phyloP scores from a whole-genome alignment of 805 yeast species.

The Starmerella cellae region DNA sequence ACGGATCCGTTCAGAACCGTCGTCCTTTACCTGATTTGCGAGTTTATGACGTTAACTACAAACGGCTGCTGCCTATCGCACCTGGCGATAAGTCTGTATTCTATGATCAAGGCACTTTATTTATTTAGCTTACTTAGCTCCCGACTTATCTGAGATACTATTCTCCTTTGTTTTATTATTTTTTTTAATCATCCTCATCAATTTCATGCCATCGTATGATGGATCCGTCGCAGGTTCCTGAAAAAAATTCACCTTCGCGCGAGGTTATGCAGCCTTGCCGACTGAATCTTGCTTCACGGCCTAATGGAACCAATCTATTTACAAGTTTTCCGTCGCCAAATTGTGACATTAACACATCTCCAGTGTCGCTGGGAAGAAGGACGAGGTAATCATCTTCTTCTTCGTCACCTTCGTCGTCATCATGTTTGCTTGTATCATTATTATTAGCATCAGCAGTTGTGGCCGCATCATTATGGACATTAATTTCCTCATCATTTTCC shows the following conservation, averaged over 20 bases:
- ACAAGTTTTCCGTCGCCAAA: conserved; percentile 51
- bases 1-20: conserved; percentile 19
- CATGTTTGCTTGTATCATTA: neutral
- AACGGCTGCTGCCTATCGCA: conserved; percentile 44
- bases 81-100: conserved; percentile 24
- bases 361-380: conserved; percentile 62
- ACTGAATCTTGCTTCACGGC: conserved; percentile 25
- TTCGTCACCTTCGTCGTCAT: conserved; percentile 38
- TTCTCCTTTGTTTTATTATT: neutral
- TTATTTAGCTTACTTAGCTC: no score
- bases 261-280: conserved; percentile 39
- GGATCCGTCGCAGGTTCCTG: conserved; percentile 59
- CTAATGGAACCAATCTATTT: conserved; percentile 35
- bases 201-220: conserved; percentile 39
- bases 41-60: conserved; percentile 56
- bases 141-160: neutral
- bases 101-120: conserved; percentile 17
- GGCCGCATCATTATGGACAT: conserved; percentile 33
- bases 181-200: neutral
- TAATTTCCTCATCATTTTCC: conserved; percentile 30
- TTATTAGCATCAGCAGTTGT: neutral
- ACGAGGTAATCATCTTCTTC: conserved; percentile 28
- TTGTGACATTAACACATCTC: conserved; percentile 50
- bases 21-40: conserved; percentile 44
- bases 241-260: conserved; percentile 37